phyloP scores from a whole-genome alignment of 495 filamentous ascomycete species.

The Xylaria flabelliformis region DNA sequence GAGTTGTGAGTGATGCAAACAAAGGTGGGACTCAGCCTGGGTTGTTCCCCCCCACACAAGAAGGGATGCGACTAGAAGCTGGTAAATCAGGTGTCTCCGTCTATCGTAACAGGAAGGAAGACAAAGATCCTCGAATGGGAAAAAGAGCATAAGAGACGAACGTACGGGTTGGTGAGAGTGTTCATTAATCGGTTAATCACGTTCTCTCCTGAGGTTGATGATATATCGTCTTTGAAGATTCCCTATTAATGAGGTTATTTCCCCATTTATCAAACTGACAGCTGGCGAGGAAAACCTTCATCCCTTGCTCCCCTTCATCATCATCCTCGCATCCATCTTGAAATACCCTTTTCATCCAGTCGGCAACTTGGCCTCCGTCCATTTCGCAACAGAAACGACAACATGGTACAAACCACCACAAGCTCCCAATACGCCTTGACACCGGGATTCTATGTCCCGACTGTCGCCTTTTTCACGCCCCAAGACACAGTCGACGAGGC shows the following conservation, averaged over 20 bases:
- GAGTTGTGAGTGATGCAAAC: not conserved
- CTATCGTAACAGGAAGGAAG: slow-evolving; percentile 16
- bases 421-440: slow-evolving; percentile 49
- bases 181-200: not conserved
- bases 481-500: slow-evolving; percentile 65
- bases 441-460: slow-evolving; percentile 71
- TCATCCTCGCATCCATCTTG: not conserved
- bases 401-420: slow-evolving; percentile 33
- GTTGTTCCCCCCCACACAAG: slow-evolving; percentile 10
- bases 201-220: not conserved
- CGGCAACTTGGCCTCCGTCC: not conserved
- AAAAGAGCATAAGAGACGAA: not conserved
- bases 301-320: not conserved
- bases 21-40: not conserved
- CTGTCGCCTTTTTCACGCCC: slow-evolving; percentile 67
- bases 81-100: not conserved
- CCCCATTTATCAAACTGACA: not conserved
- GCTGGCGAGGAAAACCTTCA: not conserved
- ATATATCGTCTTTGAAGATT: not conserved
- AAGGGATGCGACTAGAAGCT: not conserved
- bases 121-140: not conserved
- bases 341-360: not conserved
- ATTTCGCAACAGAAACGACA: not conserved
- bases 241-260: slow-evolving; percentile 1
- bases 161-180: not conserved